Percentiles rank a stretch among this genome's conserved stretches.
These are phyloP conservation scores for Trypanosomatidae sp. DNA, from an alignment of 208 protist genomes.

Conservation along the genomic window DNA sequence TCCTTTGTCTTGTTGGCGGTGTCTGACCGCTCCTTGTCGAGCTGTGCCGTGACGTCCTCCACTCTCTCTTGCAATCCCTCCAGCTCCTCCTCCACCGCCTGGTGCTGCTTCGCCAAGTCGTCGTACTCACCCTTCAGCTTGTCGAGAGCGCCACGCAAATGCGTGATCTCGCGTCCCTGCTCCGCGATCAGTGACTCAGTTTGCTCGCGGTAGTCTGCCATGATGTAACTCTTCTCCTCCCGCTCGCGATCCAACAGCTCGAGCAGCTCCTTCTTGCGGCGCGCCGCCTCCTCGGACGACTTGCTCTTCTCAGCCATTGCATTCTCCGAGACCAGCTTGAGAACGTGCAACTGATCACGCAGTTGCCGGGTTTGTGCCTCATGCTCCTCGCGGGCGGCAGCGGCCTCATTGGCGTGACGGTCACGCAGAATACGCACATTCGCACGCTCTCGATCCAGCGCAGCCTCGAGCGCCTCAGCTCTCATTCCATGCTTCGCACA, in stretches of 20 bases:
- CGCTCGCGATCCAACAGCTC: constrained; percentile 78
- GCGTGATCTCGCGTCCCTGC: constrained; percentile 83
- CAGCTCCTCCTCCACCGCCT: constrained; percentile 31
- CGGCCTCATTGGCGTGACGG: constrained; percentile 41
- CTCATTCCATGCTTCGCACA: constrained; percentile 39
- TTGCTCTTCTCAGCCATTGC: constrained; percentile 74
- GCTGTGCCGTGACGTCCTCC: constrained; percentile 35
- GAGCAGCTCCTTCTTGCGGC: constrained; percentile 70
- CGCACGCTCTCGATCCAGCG: constrained; percentile 61
- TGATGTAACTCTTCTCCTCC: constrained; percentile 84
- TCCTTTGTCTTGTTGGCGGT: constrained; percentile 43
- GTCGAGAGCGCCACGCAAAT: constrained; percentile 54
- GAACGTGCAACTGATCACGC: constrained; percentile 73
- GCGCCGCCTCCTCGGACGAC: constrained; percentile 53
- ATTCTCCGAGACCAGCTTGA: constrained; percentile 72
- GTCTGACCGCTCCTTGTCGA: constrained; percentile 50
- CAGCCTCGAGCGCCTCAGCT: constrained; percentile 52
- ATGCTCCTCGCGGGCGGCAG: constrained; percentile 55
- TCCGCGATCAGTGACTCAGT: constrained; percentile 86
- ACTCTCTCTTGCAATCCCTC: constrained; percentile 40
- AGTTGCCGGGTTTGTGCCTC: constrained; percentile 69
- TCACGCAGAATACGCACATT: constrained; percentile 38
- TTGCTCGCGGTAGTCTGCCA: constrained; percentile 88
- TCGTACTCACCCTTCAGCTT: constrained; percentile 53
- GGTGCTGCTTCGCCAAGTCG: constrained; percentile 38